Base-by-base conservation (phyloP, 441 rosid genomes). In the Oxalis stricta region DNA sequence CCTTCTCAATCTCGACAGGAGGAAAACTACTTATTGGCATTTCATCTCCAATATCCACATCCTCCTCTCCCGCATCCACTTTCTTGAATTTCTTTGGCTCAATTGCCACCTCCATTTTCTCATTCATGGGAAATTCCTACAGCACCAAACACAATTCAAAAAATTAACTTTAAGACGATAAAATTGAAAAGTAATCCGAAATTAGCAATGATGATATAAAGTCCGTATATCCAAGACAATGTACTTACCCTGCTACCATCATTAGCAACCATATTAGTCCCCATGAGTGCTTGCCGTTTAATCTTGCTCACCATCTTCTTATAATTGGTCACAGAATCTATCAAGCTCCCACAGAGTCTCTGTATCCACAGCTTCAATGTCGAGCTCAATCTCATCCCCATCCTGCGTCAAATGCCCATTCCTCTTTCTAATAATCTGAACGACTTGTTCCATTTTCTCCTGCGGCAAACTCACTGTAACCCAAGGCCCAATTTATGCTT, bases 311-410 rank as follows among this genome's bases (percentile, higher is more conserved):
- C 88, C 80, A 81, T 64, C 62, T 91, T 91, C 66, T 83, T 91
- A 47, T 75, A 86, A 41, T 91, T 83, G 4, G 95, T 77, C 23
- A 91, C 88, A 48, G n/a, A 83, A 83, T 23, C 96, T 76, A 50
- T 91, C 99, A 55, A 86, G 85, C 76, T 91, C 96, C 96, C 99
- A 91, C 0, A 91, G 57, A 0, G 96, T 91, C 67, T 91, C 99
- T 0, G 75, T 83, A 52, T 91, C 96, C 3, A 91, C 66, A 0
- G 93, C 84, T 59, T 86, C 96, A 2, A 91, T 91, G 43, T 91
- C 99, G 2, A 86, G 72, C 71, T 91, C 99, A 14, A 91, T 91
- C 66, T 91, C 99, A 43, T 91, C 96, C 4, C 94, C 99, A 0
- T 91, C 99, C 56, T 91, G 96, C 53, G 75, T 66, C 30, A 86